Evolutionary conservation across 352 stramenopile species (phyloP), one percentile per base, ranked within the genome.

Genomic region (Pythium scleroteichum): DNA sequence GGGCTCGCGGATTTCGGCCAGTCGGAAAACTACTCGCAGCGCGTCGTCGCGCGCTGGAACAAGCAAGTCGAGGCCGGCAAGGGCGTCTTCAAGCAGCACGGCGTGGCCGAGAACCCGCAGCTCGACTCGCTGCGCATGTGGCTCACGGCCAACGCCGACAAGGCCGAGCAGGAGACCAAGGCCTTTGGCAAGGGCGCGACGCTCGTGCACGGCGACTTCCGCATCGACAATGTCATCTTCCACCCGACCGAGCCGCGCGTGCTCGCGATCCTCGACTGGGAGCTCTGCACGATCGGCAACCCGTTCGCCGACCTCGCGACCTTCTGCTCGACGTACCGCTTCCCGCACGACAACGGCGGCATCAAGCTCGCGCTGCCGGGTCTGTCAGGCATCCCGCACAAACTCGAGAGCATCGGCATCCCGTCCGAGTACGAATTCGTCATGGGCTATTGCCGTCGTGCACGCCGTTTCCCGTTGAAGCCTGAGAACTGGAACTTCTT

Each of bases 151-250:
- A 42, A 69, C 54, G 79, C 78, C 16, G 75, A 83, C 17, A 63
- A 64, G 4, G 79, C 79, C 3, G 78, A 88, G 23, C 63, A 71
- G 41, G 79, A 85, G 24, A 87, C 68, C 10, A 53, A 62, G 16
- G 13, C 17, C 4, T 50, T 35, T 27, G 57, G 50, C 53, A 63
- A 60, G 13, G 46, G 51, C 48, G 53, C 69, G 2, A 68, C 72
- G 40, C 81, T 96, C 45, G 84, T 95, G 13, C 88, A 96, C 62
- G 88, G 88, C 53, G 88, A 96, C 67, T 96, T 92, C 72, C 84
- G 82, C 40, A 80, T 96, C 23, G 88, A 95, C 65, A 96, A 96
- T 62, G 60, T 89, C 56, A 91, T 93, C 59, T 92, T 90, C 70
- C 85, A 95, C 66, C 81, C 85, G 16, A 94, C 85, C 14, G 80